Evolutionary conservation across 805 yeast species (phyloP).

Genomic region (Metschnikowia hibisci): DNA sequence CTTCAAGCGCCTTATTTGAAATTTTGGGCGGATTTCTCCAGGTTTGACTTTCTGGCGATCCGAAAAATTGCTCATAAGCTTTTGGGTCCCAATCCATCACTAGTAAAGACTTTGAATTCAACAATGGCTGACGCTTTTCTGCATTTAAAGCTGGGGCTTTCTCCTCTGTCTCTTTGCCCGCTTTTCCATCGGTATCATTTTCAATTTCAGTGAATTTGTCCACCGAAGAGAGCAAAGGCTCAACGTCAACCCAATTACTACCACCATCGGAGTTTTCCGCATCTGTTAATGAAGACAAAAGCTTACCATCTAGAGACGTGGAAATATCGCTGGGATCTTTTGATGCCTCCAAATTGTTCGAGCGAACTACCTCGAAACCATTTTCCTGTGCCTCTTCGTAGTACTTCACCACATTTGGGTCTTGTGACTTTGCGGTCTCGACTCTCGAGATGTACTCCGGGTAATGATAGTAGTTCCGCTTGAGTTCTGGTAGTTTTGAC

Average conservation of each 20-base stretch:
- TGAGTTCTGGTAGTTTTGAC: conserved; percentile 25
- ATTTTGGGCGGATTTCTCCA: conserved; percentile 47
- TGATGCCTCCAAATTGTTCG: not conserved
- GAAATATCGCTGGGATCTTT: not conserved
- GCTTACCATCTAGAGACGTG: not conserved
- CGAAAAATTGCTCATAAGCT: conserved; percentile 48
- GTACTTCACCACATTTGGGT: not conserved
- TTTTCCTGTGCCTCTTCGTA: conserved; percentile 3
- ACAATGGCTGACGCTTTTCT: conserved; percentile 11
- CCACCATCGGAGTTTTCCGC: conserved; percentile 32
- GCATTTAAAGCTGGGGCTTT: not conserved
- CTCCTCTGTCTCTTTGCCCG: not conserved
- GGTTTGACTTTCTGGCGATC: conserved; percentile 43
- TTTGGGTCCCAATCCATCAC: conserved; percentile 67
- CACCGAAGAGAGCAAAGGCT: conserved; percentile 13
- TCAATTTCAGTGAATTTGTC: conserved; percentile 5
- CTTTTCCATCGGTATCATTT: not conserved
- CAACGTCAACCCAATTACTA: conserved; percentile 16
- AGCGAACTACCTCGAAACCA: conserved; percentile 1
- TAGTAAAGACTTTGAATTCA: conserved; percentile 24
- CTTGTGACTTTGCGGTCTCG: not conserved
- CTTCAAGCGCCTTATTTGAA: conserved; percentile 53
- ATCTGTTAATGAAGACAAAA: not conserved
- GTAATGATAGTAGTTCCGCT: conserved; percentile 31
- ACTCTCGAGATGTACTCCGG: conserved; percentile 16